Percentiles rank a stretch among this genome's conserved stretches.
These are phyloP conservation scores for Baorangia bicolor DNA, from an alignment of 768 basidiomycete genomes.

Conservation along the genomic window DNA sequence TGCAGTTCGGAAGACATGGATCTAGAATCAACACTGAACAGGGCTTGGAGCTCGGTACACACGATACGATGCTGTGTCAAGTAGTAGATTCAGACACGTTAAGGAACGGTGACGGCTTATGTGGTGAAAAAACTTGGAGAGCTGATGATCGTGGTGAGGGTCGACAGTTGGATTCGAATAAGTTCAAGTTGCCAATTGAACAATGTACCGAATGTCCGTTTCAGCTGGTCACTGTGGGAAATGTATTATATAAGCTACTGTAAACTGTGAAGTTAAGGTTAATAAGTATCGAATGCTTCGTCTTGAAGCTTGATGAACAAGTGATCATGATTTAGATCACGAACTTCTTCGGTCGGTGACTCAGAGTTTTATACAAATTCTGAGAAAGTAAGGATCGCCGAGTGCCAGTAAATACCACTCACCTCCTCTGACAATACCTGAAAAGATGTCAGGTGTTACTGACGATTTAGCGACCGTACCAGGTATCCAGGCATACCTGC, in stretches of 20 bases:
- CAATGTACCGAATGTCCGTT: too few species aligned
- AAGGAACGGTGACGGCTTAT: not conserved
- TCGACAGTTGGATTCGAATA: too few species aligned
- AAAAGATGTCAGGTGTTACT: conserved; percentile 16
- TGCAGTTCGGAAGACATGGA: not conserved
- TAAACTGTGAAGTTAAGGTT: too few species aligned
- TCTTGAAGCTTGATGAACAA: not conserved
- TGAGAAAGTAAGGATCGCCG: not conserved
- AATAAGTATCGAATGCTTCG: too few species aligned
- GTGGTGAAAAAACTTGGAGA: not conserved
- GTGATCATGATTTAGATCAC: not conserved
- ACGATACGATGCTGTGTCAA: not conserved
- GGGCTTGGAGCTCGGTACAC: not conserved
- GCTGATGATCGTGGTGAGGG: not conserved
- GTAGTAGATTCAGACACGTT: not conserved
- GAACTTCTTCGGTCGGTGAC: conserved; percentile 4
- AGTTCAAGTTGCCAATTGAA: not conserved
- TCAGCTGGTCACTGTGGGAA: too few species aligned
- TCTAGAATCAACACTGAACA: not conserved
- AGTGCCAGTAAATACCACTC: not conserved
- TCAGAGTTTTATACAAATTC: conserved; percentile 4
- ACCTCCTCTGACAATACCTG: not conserved
- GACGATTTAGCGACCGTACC: conserved; percentile 30
- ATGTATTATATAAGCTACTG: too few species aligned
- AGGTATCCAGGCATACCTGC: conserved; percentile 44